Evolutionary conservation across 768 basidiomycete species (phyloP), one percentile per base, ranked within the genome.

Genomic region (Boletus rubroflammeus): DNA sequence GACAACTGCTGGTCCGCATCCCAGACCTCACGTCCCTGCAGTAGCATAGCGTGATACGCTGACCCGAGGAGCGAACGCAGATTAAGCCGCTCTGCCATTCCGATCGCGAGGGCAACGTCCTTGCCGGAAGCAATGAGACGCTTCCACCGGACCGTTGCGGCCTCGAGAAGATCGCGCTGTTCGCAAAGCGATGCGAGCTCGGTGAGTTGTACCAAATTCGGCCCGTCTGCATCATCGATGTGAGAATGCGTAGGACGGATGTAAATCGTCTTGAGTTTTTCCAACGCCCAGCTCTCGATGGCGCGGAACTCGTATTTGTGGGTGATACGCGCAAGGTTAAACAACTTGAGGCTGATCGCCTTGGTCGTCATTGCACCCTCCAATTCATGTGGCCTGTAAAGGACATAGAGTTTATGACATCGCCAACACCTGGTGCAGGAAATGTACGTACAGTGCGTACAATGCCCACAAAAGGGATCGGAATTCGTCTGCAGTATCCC

Each of bases 111-210:
- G 6, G 73, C 72, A 23, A 81, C 71, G 47, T 79, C 76, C 53
- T 73, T 70, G 15, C 76, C 72, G 47, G 78, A 76, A 32, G 69
- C 67, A 6, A 82, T 73, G 54, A 76, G 73, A 6, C 74, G 72
- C 54, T 76, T 79, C 81, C 80, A 82, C 47, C 74, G 74, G 25
- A 59, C 48, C 9, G 77, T 70, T 0, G 76, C 72, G 0, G 71
- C 69, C 3, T 76, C 74, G 34, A 78, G 72, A 3, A 82, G 73
- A 38, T 73, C 71, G 3, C 69, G 68, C 36, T 76, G 73, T 39
- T 79, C 75, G 63, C 79, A 81, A 4, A 82, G 72, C 23, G 77
- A 74, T 1, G 81, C 79, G 19, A 81, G 73, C 58, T 81, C 78
- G 2, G 81, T 83, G 50, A 81, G 67, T 53, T 79, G 74, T 6